Evolutionary conservation across 495 filamentous ascomycete species (phyloP).

Genomic region (Neurospora sp.): DNA sequence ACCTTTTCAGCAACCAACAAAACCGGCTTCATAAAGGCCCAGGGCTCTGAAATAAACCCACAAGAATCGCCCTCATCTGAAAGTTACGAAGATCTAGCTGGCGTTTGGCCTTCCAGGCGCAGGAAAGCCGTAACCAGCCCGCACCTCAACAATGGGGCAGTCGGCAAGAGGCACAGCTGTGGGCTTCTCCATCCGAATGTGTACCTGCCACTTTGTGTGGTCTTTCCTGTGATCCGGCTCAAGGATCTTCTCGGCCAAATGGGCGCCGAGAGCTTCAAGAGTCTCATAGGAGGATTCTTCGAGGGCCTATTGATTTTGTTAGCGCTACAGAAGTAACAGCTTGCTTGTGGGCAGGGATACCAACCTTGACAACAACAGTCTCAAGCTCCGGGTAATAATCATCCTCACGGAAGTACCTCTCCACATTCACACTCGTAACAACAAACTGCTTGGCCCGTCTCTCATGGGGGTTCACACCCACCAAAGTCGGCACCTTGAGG

Average conservation of each 20-base stretch:
- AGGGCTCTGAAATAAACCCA: background rate
- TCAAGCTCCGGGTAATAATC: slow-evolving; percentile 42
- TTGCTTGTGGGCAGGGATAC: too few relatives aligned
- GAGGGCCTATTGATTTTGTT: slow-evolving; percentile 31
- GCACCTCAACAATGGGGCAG: slow-evolving; percentile 43
- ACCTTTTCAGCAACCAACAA: background rate
- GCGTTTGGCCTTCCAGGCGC: background rate
- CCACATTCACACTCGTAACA: slow-evolving; percentile 43
- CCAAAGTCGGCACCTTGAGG: slow-evolving; percentile 45
- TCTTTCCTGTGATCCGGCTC: background rate
- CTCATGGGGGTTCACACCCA: slow-evolving; percentile 54
- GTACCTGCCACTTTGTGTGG: slow-evolving; percentile 32
- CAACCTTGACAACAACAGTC: slow-evolving; percentile 35
- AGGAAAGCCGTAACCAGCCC: slow-evolving; percentile 12
- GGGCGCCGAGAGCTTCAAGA: slow-evolving; percentile 47
- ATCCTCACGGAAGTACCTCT: slow-evolving; percentile 22
- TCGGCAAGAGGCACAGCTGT: slow-evolving; percentile 48
- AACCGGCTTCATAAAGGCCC: background rate
- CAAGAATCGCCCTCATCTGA: background rate
- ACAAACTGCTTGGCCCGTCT: slow-evolving; percentile 47
- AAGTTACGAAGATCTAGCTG: background rate
- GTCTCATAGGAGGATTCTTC: slow-evolving; percentile 51
- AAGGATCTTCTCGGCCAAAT: slow-evolving; percentile 32
- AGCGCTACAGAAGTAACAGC: too few relatives aligned
- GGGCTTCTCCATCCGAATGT: slow-evolving; percentile 47